These are phyloP conservation scores for Aureobasidium sp. DNA, from an alignment of 2,329 filamentous ascomycete species.

Conservation along the genomic window DNA sequence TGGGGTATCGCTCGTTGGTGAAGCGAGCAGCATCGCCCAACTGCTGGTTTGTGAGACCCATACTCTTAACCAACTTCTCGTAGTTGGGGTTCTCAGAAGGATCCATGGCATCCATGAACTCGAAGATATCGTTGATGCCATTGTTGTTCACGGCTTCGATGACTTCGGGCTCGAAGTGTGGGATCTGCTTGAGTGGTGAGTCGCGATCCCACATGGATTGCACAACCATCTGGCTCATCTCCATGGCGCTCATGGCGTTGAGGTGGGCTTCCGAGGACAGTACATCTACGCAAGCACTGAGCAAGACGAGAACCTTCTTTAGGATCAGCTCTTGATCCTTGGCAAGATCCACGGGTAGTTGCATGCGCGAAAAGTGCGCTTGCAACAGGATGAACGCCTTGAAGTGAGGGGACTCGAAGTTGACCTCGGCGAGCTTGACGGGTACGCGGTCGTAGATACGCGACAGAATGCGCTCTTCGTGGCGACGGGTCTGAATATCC, in stretches of 20 bases:
- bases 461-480: conserved; percentile 80
- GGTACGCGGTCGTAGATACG: conserved; percentile 92
- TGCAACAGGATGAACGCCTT: conserved; percentile 97
- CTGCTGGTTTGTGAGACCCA: conserved; percentile 74
- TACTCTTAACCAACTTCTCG: conserved; percentile 64
- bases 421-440: conserved; percentile 84
- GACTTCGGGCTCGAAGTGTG: conserved; percentile 78
- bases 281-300: conserved; percentile 90
- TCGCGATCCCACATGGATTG: conserved; percentile 99
- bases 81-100: conserved; percentile 86
- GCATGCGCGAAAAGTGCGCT: conserved; percentile 96
- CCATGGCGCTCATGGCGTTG: conserved; percentile 98
- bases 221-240: conserved; percentile 98
- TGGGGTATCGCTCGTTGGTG: conserved; percentile 93
- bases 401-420: conserved; percentile 92
- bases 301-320: conserved; percentile 73
- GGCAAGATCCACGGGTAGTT: conserved; percentile 86
- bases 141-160: conserved; percentile 76
- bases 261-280: conserved; percentile 91
- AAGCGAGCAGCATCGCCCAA: conserved; percentile 86
- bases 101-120: conserved; percentile 99
- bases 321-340: conserved; percentile 92
- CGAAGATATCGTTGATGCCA: conserved; percentile 85
- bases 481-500: conserved; percentile 83
- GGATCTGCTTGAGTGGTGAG: conserved; percentile 93